Evolutionary conservation across 1,139 yeast species (phyloP).

Genomic region (Diutina siamensis): DNA sequence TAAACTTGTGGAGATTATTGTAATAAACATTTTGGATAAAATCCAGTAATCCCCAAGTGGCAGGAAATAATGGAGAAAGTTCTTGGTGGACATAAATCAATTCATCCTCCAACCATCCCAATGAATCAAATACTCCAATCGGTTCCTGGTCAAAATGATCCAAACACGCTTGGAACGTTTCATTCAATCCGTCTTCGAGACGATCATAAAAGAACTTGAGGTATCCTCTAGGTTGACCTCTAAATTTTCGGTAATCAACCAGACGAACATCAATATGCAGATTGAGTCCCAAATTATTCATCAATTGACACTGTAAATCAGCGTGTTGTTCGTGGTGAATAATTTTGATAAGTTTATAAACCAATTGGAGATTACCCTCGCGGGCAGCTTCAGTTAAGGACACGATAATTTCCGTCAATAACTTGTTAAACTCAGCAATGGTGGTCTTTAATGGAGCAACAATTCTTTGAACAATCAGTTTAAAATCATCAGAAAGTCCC

Average conservation of each 20-base stretch:
- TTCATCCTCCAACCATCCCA: slow-evolving; percentile 83
- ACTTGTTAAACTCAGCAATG: slow-evolving; percentile 51
- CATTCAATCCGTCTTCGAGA: slow-evolving; percentile 48
- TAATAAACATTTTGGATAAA: slow-evolving; percentile 61
- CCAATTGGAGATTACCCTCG: slow-evolving; percentile 53
- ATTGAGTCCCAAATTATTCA: slow-evolving; percentile 28
- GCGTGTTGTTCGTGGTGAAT: slow-evolving; percentile 72
- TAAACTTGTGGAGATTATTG: slow-evolving; percentile 47
- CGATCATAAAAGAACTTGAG: slow-evolving; percentile 51
- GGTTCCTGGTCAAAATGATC: slow-evolving; percentile 43
- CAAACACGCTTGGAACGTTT: slow-evolving; percentile 56
- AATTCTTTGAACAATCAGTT: slow-evolving; percentile 53
- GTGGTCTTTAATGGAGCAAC: slow-evolving; percentile 39
- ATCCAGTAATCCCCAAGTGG: slow-evolving; percentile 59
- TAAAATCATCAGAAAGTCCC: slow-evolving; percentile 55
- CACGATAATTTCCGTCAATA: slow-evolving; percentile 47
- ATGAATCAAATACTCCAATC: slow-evolving; percentile 52
- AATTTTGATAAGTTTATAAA: slow-evolving; percentile 62
- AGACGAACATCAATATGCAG: slow-evolving; percentile 12
- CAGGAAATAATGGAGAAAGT: slow-evolving; percentile 50
- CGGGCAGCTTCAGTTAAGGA: slow-evolving; percentile 61
- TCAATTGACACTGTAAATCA: slow-evolving; percentile 52
- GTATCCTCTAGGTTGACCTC: slow-evolving; percentile 50
- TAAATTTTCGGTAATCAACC: slow-evolving; percentile 20
- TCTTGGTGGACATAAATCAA: slow-evolving; percentile 51